Evolutionary conservation across 1,284 basidiomycete species (phyloP).

Genomic region (Vanrija sp.): DNA sequence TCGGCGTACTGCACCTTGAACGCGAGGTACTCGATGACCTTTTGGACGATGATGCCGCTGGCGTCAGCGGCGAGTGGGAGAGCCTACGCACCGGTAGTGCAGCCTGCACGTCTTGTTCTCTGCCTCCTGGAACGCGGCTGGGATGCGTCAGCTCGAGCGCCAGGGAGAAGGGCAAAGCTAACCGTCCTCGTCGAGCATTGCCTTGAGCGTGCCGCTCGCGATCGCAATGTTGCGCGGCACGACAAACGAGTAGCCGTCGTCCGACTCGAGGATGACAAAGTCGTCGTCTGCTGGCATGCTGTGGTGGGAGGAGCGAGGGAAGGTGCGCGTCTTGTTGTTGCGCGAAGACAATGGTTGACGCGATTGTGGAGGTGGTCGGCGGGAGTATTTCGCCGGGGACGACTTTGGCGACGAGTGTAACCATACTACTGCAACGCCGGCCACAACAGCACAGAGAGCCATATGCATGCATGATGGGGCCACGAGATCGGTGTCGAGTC

Average conservation of each 20-base stretch:
- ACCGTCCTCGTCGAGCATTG: constrained; percentile 48
- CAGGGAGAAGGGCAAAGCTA: constrained; percentile 5
- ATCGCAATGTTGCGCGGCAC: constrained; percentile 43
- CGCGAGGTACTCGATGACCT: constrained; percentile 57
- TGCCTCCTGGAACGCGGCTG: constrained; percentile 49
- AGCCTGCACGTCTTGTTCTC: constrained; percentile 46
- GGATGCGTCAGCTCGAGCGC: not conserved
- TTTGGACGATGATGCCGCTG: constrained; percentile 54
- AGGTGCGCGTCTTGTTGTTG: not conserved
- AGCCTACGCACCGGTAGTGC: constrained; percentile 43
- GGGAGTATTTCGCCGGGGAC: no score
- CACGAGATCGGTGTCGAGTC: no score
- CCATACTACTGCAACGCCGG: no score
- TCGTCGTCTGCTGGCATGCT: constrained; percentile 30
- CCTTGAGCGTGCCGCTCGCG: constrained; percentile 45
- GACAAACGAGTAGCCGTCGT: constrained; percentile 46
- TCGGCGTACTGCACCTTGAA: constrained; percentile 54
- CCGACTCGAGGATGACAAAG: constrained; percentile 44
- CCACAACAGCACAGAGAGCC: no score
- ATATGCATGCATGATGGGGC: no score
- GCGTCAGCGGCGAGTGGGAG: not conserved
- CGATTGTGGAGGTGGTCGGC: no score
- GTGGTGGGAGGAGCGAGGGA: not conserved
- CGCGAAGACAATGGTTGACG: no score
- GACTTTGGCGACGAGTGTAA: no score